Base-by-base conservation (phyloP, 2,329 filamentous ascomycete genomes). In the Cladophialophora immunda region DNA sequence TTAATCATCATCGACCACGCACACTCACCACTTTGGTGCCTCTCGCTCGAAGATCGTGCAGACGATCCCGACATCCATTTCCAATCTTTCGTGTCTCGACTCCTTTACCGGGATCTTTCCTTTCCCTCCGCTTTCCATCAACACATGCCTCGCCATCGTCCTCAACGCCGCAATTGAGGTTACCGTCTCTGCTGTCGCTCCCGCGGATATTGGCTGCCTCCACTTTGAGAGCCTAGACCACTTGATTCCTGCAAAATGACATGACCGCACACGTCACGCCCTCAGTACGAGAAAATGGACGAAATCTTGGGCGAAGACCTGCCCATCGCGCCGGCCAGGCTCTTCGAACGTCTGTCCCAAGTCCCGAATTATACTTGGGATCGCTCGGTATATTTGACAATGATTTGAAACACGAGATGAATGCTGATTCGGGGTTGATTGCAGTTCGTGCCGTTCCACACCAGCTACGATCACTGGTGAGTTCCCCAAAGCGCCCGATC, bases 391-490 rank as follows among this genome's bases (percentile, higher is more conserved):
- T 68, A 72, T 58, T 38, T 56, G 7, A 27, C 11, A 53, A 29
- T 29, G 13, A 19, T 27, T 9, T 7, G 29, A 53, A 11, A 22
- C 9, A 30, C n/a, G 17, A 53, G 15, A 17, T 38, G 29, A 3
- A 53, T n/a, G 62, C 62, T 65, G 63, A 60, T 62, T 41, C 45
- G 17, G 50, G 64, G 19, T 38, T 52, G 5, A 13, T 34, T 27
- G 38, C 47, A 68, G 69, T 71, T 78, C 68, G 76, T 78, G 58
- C 80, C 80, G 8, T 79, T 81, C 60, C 80, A 81, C 70, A 81
- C 86, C 58, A 92, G 89, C 73, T 97, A 97, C 79, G 93, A 96
- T 78, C 93, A 94, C 81, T 98, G 94, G 93, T 73, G 58, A 63
- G 69, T 65, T 6, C 5, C 17, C 13, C 47, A 19, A 17, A 29